These are phyloP conservation scores for Corrigiola litoralis DNA, from an alignment of 179 eudicot species.

Conservation along the genomic window DNA sequence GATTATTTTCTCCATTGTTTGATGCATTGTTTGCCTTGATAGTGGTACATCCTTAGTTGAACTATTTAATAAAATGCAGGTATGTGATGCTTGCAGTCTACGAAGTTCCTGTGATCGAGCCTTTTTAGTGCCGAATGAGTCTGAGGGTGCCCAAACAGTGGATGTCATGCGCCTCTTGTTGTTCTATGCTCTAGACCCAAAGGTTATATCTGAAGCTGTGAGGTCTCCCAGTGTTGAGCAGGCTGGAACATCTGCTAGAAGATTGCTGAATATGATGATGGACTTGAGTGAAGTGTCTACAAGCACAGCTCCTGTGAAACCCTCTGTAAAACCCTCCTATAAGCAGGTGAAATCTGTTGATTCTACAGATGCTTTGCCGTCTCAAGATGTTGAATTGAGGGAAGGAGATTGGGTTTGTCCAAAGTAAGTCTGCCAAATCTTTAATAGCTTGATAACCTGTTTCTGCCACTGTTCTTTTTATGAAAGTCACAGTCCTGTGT, in stretches of 20 bases:
- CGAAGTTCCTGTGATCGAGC: conserved; percentile 90
- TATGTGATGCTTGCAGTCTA: conserved; percentile 62
- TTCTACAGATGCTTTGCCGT: conserved; percentile 4
- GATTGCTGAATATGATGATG: conserved; percentile 57
- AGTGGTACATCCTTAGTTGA: conserved; percentile 2
- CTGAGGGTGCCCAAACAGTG: conserved; percentile 69
- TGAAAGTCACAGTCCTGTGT: too few relatives aligned
- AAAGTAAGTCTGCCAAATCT: conserved; percentile 39
- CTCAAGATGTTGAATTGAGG: conserved; percentile 41
- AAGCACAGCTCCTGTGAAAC: conserved; percentile 36
- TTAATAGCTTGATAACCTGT: neutral
- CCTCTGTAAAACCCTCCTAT: conserved; percentile 20
- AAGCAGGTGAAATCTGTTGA: conserved; percentile 26
- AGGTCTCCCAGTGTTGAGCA: conserved; percentile 40
- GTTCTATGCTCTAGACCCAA: conserved; percentile 64
- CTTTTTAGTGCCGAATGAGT: conserved; percentile 46
- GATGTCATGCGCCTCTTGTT: conserved; percentile 84
- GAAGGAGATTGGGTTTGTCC: conserved; percentile 66
- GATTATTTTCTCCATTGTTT: neutral
- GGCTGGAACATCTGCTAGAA: conserved; percentile 63
- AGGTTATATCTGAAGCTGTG: conserved; percentile 40
- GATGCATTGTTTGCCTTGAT: neutral
- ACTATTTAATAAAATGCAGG: conserved; percentile 41
- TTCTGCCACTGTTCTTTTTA: neutral
- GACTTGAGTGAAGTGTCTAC: conserved; percentile 46